Percentiles rank a stretch among this genome's conserved stretches.
Conservation (phyloP, 768 basidiomycete species). For the Tulasnella sp. region DNA sequence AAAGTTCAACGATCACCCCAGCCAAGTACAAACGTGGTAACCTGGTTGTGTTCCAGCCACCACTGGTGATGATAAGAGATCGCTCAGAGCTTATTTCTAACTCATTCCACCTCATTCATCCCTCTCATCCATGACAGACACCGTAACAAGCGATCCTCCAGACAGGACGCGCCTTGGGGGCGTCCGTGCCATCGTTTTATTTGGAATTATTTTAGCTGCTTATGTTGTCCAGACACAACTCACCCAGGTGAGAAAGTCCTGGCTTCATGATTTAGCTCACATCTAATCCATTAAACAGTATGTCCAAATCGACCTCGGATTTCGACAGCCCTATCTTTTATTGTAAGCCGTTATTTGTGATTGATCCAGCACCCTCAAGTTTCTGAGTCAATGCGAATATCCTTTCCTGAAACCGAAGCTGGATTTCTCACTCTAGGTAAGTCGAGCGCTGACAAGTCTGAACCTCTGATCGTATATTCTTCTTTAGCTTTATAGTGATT, state of each 20-base stretch:
- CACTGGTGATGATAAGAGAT: no score
- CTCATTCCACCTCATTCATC: no score
- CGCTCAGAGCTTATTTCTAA: no score
- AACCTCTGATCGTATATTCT: background rate
- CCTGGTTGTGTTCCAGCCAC: no score
- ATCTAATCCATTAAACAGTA: conserved; percentile 36
- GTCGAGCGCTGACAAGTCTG: background rate
- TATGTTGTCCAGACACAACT: conserved; percentile 70
- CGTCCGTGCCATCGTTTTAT: no score
- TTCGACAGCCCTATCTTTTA: conserved; percentile 78
- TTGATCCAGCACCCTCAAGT: background rate
- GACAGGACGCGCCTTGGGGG: no score
- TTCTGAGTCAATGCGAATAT: background rate
- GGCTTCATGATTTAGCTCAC: background rate
- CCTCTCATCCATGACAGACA: no score
- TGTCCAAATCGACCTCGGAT: conserved; percentile 62
- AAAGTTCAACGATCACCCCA: no score
- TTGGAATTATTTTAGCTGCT: conserved; percentile 26
- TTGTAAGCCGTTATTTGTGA: conserved; percentile 40
- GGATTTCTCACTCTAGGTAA: conserved; percentile 64
- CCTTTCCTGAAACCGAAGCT: conserved; percentile 35
- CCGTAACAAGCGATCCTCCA: no score
- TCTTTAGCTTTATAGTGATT: conserved; percentile 44
- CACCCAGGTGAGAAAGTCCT: conserved; percentile 43
- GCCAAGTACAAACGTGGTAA: no score